Conservation (phyloP, 345 rosid genomes). For the Cardamine chenopodiifolia region DNA sequence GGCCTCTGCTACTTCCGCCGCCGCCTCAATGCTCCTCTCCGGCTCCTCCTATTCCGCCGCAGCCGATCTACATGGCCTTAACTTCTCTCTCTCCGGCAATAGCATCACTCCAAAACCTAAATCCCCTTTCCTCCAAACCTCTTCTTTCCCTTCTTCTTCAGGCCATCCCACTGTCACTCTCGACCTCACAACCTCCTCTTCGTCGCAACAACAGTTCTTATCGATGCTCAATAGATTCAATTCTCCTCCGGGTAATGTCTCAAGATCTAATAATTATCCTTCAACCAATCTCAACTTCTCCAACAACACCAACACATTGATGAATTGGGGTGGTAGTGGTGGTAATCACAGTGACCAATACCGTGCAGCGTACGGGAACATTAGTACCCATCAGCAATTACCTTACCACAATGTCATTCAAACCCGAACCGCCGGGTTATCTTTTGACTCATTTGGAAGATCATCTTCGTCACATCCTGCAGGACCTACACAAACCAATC, state of each 20-base stretch:
- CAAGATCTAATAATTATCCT: conserved; percentile 40
- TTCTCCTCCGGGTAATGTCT: conserved; percentile 24
- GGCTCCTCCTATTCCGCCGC: conserved; percentile 44
- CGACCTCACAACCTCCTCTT: conserved; percentile 67
- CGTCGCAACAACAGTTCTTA: conserved; percentile 36
- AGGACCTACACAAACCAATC: conserved; percentile 42
- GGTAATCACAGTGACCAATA: conserved; percentile 42
- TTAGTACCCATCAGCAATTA: conserved; percentile 30
- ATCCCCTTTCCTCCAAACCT: conserved; percentile 55
- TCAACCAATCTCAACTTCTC: conserved; percentile 64
- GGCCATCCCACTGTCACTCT: conserved; percentile 80
- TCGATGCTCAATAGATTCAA: conserved; percentile 43
- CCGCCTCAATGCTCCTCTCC: conserved; percentile 82
- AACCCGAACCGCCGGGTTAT: conserved; percentile 34
- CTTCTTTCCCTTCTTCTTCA: conserved; percentile 45
- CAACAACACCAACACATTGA: conserved; percentile 45
- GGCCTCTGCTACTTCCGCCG: conserved; percentile 95
- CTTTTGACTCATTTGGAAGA: conserved; percentile 43
- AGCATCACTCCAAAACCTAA: conserved; percentile 46
- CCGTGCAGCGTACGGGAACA: conserved; percentile 31
- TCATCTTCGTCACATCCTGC: conserved; percentile 25
- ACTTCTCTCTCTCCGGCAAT: conserved; percentile 54
- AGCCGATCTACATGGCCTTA: conserved; percentile 55
- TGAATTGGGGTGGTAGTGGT: conserved; percentile 48
- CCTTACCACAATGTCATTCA: conserved; percentile 47